phyloP scores from a whole-genome alignment of 1,139 yeast genomes.

The Debaryomyces udenii region DNA sequence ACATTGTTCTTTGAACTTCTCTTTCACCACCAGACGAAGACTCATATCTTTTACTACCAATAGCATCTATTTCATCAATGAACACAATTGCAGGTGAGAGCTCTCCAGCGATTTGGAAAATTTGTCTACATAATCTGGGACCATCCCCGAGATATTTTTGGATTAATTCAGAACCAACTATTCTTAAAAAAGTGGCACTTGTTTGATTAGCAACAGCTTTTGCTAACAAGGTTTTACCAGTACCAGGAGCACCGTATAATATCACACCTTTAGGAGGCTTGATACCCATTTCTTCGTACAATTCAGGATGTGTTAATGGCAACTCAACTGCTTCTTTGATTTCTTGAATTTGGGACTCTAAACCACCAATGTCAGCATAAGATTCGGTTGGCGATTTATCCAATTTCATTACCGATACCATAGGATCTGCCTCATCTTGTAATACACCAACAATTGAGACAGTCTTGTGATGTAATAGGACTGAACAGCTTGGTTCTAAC shows the following conservation, averaged over 20 bases:
- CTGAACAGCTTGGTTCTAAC: constrained; percentile 98
- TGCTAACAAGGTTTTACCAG: constrained; percentile 95
- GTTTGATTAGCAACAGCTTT: constrained; percentile 99
- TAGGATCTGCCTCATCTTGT: constrained; percentile 97
- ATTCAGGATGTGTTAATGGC: constrained; percentile 96
- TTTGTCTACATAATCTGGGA: constrained; percentile 90
- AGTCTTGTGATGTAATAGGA: constrained; percentile 90
- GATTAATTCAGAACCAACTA: constrained; percentile 95
- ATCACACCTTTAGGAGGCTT: constrained; percentile 99
- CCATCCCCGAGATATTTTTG: constrained; percentile 98
- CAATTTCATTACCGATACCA: constrained; percentile 96
- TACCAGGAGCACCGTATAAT: constrained; percentile 98
- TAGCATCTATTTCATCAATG: constrained; percentile 98
- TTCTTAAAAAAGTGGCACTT: constrained; percentile 92
- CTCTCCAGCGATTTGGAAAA: constrained; percentile 95
- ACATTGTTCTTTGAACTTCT: constrained; percentile 97
- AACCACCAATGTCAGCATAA: constrained; percentile 97
- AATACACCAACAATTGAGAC: constrained; percentile 91
- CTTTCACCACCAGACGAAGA: constrained; percentile 97
- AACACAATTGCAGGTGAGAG: constrained; percentile 97
- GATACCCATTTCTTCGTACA: constrained; percentile 99
- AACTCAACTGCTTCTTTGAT: constrained; percentile 97
- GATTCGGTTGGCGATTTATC: constrained; percentile 97
- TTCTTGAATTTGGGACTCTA: constrained; percentile 95
- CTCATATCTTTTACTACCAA: constrained; percentile 96